A percentile compares a stretch with the other conserved stretches of the same genome.
These are phyloP conservation scores for Ballota nigra DNA, from an alignment of 257 asterid species.

Conservation along the genomic window DNA sequence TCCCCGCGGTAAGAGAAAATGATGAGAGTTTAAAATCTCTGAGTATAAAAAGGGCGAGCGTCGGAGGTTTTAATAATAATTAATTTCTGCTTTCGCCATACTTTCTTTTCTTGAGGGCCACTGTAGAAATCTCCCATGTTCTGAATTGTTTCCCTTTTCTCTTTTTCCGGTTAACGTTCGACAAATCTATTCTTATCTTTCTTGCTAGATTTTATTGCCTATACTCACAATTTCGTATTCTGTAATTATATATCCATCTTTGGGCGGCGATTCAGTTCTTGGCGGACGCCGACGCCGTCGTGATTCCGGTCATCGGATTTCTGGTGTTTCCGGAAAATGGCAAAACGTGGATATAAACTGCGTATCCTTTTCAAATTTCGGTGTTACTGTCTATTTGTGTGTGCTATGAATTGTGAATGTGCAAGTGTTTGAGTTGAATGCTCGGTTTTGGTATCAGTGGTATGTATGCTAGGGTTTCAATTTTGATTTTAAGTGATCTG, in stretches of 20 bases:
- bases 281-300: conserved; percentile 32
- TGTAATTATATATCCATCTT: conserved; percentile 7
- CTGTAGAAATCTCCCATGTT: conserved; percentile 38
- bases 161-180: conserved; percentile 24
- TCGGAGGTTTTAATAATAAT: conserved; percentile 11
- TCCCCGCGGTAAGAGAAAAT: conserved; percentile 1
- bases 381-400: background rate
- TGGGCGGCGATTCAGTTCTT: conserved; percentile 23
- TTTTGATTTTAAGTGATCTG: conserved; percentile 29
- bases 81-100: conserved; percentile 24
- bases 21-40: background rate
- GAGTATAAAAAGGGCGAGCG: conserved; percentile 20
- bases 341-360: conserved; percentile 89
- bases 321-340: conserved; percentile 46
- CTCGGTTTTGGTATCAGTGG: background rate
- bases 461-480: conserved; percentile 26
- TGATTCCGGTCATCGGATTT: conserved; percentile 21
- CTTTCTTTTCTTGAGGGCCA: conserved; percentile 30
- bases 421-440: conserved; percentile 32
- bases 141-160: conserved; percentile 3
- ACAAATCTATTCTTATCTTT: conserved; percentile 30
- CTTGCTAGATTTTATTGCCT: conserved; percentile 24
- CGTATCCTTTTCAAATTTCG: conserved; percentile 66
- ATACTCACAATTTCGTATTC: conserved; percentile 10
- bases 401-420: conserved; percentile 27